Conservation (phyloP, 148 eudicot species). For the Nepenthes gracilis region DNA sequence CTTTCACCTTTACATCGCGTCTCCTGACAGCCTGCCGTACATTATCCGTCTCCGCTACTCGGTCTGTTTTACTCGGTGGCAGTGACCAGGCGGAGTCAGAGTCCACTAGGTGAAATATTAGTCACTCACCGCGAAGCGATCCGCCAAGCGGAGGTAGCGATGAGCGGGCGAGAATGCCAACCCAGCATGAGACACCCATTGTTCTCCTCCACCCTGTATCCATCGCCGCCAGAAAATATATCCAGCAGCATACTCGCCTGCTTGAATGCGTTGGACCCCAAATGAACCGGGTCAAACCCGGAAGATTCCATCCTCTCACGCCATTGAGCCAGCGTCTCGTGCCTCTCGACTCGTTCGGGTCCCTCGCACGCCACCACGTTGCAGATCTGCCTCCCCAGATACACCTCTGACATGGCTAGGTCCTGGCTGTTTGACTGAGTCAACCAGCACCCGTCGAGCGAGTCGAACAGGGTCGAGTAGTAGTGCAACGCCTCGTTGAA, state of each 20-base stretch:
- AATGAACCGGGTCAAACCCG: slow-evolving; percentile 65
- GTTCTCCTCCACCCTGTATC: slow-evolving; percentile 76
- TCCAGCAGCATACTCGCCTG: slow-evolving; percentile 75
- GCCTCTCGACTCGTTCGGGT: slow-evolving; percentile 64
- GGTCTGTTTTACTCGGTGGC: no score
- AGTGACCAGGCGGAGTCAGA: no score
- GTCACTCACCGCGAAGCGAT: slow-evolving; percentile 5
- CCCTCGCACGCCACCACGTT: slow-evolving; percentile 96
- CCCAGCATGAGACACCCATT: slow-evolving; percentile 81
- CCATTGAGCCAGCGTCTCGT: slow-evolving; percentile 82
- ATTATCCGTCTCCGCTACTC: no score
- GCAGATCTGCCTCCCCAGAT: slow-evolving; percentile 76
- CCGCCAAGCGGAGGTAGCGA: slow-evolving; percentile 96
- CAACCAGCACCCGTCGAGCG: slow-evolving; percentile 32
- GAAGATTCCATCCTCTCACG: slow-evolving; percentile 36
- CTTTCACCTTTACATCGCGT: no score
- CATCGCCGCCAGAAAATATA: slow-evolving; percentile 62
- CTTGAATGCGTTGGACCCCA: slow-evolving; percentile 78
- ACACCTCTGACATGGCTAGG: slow-evolving; percentile 73
- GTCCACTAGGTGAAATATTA: no score
- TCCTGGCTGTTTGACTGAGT: slow-evolving; percentile 21
- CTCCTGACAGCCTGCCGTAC: no score
- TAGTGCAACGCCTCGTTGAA: slow-evolving; percentile 76
- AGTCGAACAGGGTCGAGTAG: slow-evolving; percentile 86
- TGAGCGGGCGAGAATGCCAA: slow-evolving; percentile 81